Evolutionary conservation across 306 rosid genomes (phyloP).

Genomic region (Medicago lupulina): DNA sequence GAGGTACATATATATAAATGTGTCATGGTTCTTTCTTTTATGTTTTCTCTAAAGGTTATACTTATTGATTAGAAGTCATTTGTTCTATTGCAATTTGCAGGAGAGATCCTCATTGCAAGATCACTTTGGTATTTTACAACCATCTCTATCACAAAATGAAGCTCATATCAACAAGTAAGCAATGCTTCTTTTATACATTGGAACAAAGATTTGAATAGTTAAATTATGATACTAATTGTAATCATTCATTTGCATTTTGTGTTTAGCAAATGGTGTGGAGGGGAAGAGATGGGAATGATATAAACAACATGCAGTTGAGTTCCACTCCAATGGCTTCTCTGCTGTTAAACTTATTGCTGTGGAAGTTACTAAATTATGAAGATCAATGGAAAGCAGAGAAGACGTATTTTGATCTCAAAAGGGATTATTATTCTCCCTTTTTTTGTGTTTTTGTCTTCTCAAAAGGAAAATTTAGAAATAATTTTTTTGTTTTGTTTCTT

Average conservation of each 20-base stretch:
- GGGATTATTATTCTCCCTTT: conserved; percentile 11
- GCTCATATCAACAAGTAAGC: conserved; percentile 66
- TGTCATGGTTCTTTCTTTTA: not conserved
- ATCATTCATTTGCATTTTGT: conserved; percentile 15
- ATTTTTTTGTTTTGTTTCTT: conserved; percentile 33
- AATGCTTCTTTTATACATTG: conserved; percentile 14
- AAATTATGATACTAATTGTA: conserved; percentile 9
- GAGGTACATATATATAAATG: conserved; percentile 54
- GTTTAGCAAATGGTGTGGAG: conserved; percentile 61
- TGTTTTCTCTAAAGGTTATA: not conserved
- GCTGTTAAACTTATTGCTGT: conserved; percentile 32
- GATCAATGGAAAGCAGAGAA: conserved; percentile 37
- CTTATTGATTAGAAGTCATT: conserved; percentile 1
- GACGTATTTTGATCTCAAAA: conserved; percentile 34
- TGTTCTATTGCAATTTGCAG: conserved; percentile 55
- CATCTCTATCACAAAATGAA: conserved; percentile 64
- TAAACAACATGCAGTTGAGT: conserved; percentile 20
- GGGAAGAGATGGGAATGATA: conserved; percentile 56
- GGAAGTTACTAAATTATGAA: conserved; percentile 37
- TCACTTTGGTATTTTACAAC: conserved; percentile 59
- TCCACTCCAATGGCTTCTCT: conserved; percentile 30
- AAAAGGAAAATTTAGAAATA: conserved; percentile 53
- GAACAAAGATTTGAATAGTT: not conserved
- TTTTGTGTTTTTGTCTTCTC: conserved; percentile 31
- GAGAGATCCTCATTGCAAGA: conserved; percentile 68